These are phyloP conservation scores for Sparassis latifolia DNA, from an alignment of 1,284 basidiomycete species.

Conservation along the genomic window DNA sequence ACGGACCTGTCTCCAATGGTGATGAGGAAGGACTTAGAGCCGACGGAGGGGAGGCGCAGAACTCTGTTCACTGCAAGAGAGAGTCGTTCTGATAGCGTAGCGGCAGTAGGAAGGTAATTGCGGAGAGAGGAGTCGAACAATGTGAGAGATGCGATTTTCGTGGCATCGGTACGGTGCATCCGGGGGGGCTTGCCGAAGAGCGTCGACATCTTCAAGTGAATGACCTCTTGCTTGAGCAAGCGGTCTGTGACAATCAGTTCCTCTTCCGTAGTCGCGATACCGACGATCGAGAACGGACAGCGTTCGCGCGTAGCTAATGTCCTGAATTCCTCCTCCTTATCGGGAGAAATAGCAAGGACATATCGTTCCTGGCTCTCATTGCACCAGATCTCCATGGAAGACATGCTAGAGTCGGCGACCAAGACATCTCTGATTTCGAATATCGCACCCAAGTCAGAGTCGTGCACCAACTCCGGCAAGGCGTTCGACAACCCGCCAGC, in stretches of 20 bases:
- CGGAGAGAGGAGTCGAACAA: slow-evolving; percentile 72
- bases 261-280: slow-evolving; percentile 77
- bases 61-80: slow-evolving; percentile 71
- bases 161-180: slow-evolving; percentile 76
- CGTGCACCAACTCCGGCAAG: slow-evolving; percentile 94
- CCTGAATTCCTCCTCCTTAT: slow-evolving; percentile 59
- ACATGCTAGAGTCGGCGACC: slow-evolving; percentile 91
- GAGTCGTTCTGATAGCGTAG: slow-evolving; percentile 38
- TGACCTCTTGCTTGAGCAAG: slow-evolving; percentile 73
- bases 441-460: slow-evolving; percentile 84
- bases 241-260: slow-evolving; percentile 88
- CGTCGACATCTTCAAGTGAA: slow-evolving; percentile 90
- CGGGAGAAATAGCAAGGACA: slow-evolving; percentile 80
- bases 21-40: slow-evolving; percentile 95
- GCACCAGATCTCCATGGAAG: slow-evolving; percentile 99
- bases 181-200: slow-evolving; percentile 96
- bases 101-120: slow-evolving; percentile 50
- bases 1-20: slow-evolving; percentile 96
- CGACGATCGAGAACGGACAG: slow-evolving; percentile 91
- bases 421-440: slow-evolving; percentile 95
- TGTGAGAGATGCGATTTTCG: slow-evolving; percentile 40
- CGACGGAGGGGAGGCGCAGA: slow-evolving; percentile 87
- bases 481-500: slow-evolving; percentile 97
- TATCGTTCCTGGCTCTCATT: slow-evolving; percentile 99
- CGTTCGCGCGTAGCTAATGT: slow-evolving; percentile 82